These are phyloP conservation scores for Ceriops tagal DNA, from an alignment of 345 rosid genomes.

Conservation along the genomic window DNA sequence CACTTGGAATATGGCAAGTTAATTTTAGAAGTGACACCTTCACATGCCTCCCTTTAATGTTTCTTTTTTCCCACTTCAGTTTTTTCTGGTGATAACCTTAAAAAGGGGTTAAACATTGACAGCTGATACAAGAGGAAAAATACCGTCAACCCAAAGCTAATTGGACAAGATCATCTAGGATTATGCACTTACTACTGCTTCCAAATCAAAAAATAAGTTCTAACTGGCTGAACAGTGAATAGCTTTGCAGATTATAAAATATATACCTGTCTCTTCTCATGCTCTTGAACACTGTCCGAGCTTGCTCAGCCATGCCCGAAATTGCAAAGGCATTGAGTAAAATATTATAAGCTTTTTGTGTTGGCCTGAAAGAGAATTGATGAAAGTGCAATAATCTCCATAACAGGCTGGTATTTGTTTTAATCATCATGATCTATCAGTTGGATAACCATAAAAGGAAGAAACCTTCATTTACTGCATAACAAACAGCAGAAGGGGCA, in stretches of 20 bases:
- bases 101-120: no score
- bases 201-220: neutral
- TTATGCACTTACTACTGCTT: no score
- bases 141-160: no score
- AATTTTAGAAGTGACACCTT: no score
- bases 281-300: conserved; percentile 76
- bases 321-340: conserved; percentile 95
- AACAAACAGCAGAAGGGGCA: no score
- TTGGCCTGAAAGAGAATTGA: conserved; percentile 55
- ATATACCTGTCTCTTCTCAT: conserved; percentile 91
- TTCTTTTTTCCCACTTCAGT: no score
- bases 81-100: no score
- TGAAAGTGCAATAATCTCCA: conserved; percentile 2
- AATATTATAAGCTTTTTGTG: conserved; percentile 84
- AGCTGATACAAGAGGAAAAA: neutral
- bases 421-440: neutral
- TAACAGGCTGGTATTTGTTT: neutral
- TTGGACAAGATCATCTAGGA: no score
- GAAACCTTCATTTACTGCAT: neutral
- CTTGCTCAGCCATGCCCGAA: conserved; percentile 96
- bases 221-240: neutral
- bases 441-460: neutral
- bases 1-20: no score
- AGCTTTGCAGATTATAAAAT: conserved; percentile 4
- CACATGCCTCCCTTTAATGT: no score